phyloP scores from a whole-genome alignment of 164 flowering plant species.

The Protea cynaroides region DNA sequence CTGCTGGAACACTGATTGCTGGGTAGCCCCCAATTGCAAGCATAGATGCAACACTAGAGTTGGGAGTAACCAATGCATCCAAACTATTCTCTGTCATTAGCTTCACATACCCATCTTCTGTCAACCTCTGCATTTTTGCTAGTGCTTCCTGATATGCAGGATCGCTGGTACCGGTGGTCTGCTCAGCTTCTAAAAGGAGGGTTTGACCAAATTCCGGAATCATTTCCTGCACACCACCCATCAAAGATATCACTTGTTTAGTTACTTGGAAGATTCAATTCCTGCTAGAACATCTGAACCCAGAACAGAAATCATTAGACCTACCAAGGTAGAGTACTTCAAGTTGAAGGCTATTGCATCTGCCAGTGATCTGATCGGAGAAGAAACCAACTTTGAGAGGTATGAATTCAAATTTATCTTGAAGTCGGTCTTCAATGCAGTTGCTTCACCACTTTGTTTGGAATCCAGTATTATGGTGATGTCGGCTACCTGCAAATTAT shows the following conservation, averaged over 20 bases:
- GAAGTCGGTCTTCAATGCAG: constrained; percentile 43
- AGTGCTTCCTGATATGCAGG: constrained; percentile 18
- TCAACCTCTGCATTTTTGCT: constrained; percentile 14
- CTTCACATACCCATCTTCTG: constrained; percentile 32
- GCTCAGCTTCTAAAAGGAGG: constrained; percentile 20
- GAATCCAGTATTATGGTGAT: constrained; percentile 16
- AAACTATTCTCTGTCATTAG: constrained; percentile 31
- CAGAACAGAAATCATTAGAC: not conserved
- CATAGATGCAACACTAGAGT: not conserved
- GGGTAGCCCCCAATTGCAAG: constrained; percentile 51
- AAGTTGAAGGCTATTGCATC: constrained; percentile 53
- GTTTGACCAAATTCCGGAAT: constrained; percentile 26
- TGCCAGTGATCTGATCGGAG: constrained; percentile 51
- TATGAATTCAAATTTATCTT: constrained; percentile 37
- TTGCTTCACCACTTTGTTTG: constrained; percentile 20
- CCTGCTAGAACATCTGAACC: not conserved
- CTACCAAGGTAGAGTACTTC: constrained; percentile 35
- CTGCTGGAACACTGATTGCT: constrained; percentile 51
- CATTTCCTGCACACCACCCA: constrained; percentile 29
- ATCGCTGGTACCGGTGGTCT: constrained; percentile 26
- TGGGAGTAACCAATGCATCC: constrained; percentile 45
- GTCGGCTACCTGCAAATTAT: constrained; percentile 37
- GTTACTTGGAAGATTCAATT: too few species aligned
- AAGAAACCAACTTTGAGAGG: constrained; percentile 30
- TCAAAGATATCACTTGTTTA: too few species aligned